Base-by-base conservation (phyloP, 2,329 filamentous ascomycete species). In the Aspergillus pseudoterreus region DNA sequence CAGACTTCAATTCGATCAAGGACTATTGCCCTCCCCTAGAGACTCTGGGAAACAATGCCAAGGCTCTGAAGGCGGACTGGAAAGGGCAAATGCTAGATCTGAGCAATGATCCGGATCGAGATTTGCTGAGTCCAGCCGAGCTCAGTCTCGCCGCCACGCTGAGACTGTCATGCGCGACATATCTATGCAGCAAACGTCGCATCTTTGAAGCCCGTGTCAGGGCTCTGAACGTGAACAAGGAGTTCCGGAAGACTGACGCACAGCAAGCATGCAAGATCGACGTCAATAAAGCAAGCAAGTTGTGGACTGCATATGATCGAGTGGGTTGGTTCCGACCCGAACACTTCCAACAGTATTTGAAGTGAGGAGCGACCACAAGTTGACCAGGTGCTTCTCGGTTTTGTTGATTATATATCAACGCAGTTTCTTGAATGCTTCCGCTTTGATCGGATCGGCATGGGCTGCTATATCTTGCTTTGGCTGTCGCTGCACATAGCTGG, bases 251-350 rank as follows among this genome's bases (percentile, higher is more conserved):
- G 81, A 97, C 92, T 1, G 90, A 96, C 67, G 90, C 91, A 4
- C 92, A 97, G 71, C 89, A 95, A 69, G 90, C 90, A n/a, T 95
- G 90, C 80, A 95, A 95, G 77, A 96, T 96, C 57, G 92, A 97
- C 64, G 92, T 97, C 69, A 96, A 96, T 78, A 97, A 96, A 77
- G 90, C 92, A 3, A 95, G 90, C 59, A 92, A 92, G 71, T 78
- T 97, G 43, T 96, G 90, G 88, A 85, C 85, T 35, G 90, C 90
- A 5, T 97, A 90, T 66, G 88, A 96, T 45, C 86, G 85, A 62
- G 88, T 94, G 35, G 88, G 87, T 60, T 95, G 91, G 90, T 84
- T 96, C 57, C 78, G 87, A 39, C 71, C 71, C 9, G 69, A 76
- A 42, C 72, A 74, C 64, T 80, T 82, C 55, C 62, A 70, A 51